phyloP scores from a whole-genome alignment of 83 land plant genomes.

The Thuja plicata region DNA sequence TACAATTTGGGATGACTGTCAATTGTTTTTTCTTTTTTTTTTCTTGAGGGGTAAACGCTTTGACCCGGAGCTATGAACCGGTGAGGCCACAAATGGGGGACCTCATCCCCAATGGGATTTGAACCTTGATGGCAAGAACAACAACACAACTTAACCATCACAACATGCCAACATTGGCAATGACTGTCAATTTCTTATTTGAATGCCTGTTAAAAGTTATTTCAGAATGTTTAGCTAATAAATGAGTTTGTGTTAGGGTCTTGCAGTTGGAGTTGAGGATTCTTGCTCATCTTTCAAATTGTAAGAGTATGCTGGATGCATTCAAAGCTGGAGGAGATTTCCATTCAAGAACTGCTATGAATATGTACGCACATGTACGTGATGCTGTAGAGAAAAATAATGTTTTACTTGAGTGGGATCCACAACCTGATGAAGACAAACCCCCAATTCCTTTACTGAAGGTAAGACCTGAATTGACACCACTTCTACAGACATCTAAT shows the following conservation, averaged over 20 bases:
- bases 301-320: conserved; percentile 93
- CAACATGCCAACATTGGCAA: too few species aligned
- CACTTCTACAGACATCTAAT: background rate
- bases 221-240: background rate
- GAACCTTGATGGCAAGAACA: too few species aligned
- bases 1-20: background rate
- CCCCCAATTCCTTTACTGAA: conserved; percentile 89
- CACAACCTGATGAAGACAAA: conserved; percentile 80
- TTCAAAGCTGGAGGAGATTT: conserved; percentile 98
- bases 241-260: conserved; percentile 1
- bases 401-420: conserved; percentile 90
- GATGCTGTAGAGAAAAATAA: conserved; percentile 68
- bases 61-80: too few species aligned
- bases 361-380: conserved; percentile 86
- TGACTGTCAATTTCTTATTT: background rate
- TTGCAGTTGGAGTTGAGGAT: conserved; percentile 90
- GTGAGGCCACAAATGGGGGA: too few species aligned
- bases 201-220: background rate
- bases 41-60: too few species aligned
- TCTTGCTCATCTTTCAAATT: conserved; percentile 86
- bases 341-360: conserved; percentile 98
- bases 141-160: too few species aligned
- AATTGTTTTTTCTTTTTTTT: too few species aligned
- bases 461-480: conserved; percentile 24
- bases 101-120: too few species aligned